phyloP scores from a whole-genome alignment of 805 yeast species.

The Naumovozyma baii region DNA sequence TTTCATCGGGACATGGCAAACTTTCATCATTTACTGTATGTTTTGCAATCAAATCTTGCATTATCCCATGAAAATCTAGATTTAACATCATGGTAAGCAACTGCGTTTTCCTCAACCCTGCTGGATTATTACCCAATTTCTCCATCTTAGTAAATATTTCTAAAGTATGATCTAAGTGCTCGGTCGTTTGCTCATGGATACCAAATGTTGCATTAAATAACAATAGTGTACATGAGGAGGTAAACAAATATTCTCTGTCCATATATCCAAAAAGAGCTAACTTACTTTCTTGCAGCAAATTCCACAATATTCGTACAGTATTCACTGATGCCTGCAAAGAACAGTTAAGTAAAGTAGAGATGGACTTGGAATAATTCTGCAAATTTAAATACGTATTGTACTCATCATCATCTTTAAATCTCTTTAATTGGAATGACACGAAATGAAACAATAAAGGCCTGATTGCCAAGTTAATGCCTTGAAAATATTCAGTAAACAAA shows the following conservation, averaged over 20 bases:
- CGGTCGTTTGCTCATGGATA: conserved; percentile 63
- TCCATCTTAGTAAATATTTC: conserved; percentile 65
- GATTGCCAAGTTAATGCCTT: conserved; percentile 71
- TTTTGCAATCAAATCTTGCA: conserved; percentile 45
- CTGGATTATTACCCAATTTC: conserved; percentile 70
- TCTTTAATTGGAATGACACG: conserved; percentile 55
- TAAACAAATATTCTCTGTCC: conserved; percentile 76
- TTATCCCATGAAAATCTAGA: conserved; percentile 57
- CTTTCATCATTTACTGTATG: conserved; percentile 38
- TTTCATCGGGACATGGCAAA: neutral
- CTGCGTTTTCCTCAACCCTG: conserved; percentile 65
- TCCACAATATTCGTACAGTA: conserved; percentile 65
- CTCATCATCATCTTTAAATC: conserved; percentile 29
- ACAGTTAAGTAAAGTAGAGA: conserved; percentile 60
- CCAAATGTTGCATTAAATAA: conserved; percentile 75
- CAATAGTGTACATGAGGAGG: conserved; percentile 64
- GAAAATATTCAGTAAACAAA: conserved; percentile 74
- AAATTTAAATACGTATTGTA: conserved; percentile 49
- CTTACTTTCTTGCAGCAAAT: conserved; percentile 65
- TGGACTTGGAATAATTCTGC: conserved; percentile 55
- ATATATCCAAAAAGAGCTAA: conserved; percentile 80
- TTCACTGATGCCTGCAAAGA: conserved; percentile 75
- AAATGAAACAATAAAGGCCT: conserved; percentile 70
- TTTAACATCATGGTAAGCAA: conserved; percentile 53
- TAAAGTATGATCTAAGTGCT: conserved; percentile 65